A percentile compares a stretch with the other conserved stretches of the same genome.
phyloP scores from a whole-genome alignment of 2,329 filamentous ascomycete species.

The Thielaviopsis punctulata region DNA sequence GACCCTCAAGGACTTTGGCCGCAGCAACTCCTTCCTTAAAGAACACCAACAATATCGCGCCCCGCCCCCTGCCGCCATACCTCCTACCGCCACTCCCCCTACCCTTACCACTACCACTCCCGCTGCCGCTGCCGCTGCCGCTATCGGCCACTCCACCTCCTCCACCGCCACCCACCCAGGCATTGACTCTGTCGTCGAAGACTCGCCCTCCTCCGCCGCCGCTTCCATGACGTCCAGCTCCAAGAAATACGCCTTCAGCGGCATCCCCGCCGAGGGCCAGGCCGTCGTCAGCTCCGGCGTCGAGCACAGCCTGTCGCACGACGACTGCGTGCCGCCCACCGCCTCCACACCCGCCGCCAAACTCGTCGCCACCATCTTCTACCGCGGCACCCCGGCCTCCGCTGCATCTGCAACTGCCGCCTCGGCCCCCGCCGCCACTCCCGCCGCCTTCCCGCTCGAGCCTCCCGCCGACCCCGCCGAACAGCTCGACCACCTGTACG shows the following conservation, averaged over 20 bases:
- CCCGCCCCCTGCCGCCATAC: conserved; percentile 33
- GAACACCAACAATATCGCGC: conserved; percentile 48
- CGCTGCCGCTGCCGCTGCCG: conserved; percentile 28
- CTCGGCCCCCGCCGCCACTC: conserved; percentile 41
- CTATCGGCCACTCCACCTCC: conserved; percentile 34
- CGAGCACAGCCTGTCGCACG: conserved; percentile 44
- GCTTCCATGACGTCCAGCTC: conserved; percentile 21
- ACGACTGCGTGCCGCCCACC: conserved; percentile 38
- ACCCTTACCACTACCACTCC: conserved; percentile 34
- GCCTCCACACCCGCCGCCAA: conserved; percentile 29
- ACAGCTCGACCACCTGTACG: conserved; percentile 47
- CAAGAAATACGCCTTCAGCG: conserved; percentile 29
- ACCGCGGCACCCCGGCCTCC: conserved; percentile 26
- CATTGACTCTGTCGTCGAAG: conserved; percentile 48
- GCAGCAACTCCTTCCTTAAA: conserved; percentile 41
- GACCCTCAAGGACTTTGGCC: conserved; percentile 33
- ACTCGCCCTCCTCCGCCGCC: conserved; percentile 24
- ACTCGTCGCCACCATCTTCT: conserved; percentile 46
- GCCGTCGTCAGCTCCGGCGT: conserved; percentile 45
- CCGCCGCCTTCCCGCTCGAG: conserved; percentile 43
- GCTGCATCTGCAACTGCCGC: too few relatives aligned
- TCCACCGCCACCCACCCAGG: conserved; percentile 39
- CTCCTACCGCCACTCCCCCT: conserved; percentile 37
- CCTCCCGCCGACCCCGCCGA: conserved; percentile 36
- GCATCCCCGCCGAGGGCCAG: conserved; percentile 41